These are phyloP conservation scores for Penicillium sumatraense DNA, from an alignment of 2,329 filamentous ascomycete species.

Conservation along the genomic window DNA sequence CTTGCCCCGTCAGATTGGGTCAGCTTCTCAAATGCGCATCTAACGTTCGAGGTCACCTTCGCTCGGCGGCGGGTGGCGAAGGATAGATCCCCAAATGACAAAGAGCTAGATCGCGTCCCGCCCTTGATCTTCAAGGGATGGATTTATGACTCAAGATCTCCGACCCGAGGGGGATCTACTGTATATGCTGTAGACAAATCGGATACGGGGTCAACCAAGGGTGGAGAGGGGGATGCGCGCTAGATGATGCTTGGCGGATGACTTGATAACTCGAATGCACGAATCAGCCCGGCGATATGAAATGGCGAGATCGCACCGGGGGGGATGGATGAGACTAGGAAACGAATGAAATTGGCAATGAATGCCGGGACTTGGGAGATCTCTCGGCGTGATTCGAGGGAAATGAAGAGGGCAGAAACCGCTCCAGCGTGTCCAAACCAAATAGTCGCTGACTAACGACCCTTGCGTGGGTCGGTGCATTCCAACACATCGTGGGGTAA, in stretches of 20 bases:
- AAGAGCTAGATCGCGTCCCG: background rate
- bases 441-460: background rate
- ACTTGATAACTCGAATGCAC: background rate
- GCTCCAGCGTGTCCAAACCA: slow-evolving; percentile 4
- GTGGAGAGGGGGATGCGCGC: slow-evolving; percentile 8
- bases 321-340: background rate
- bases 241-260: slow-evolving; percentile 11
- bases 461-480: background rate
- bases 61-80: background rate
- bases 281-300: background rate
- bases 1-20: background rate
- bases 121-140: background rate
- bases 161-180: slow-evolving; percentile 3
- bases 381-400: background rate
- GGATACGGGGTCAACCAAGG: background rate
- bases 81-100: background rate
- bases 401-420: background rate
- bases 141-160: background rate
- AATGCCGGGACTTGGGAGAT: slow-evolving; percentile 23
- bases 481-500: background rate
- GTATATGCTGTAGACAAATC: slow-evolving; percentile 10
- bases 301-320: background rate
- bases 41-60: background rate
- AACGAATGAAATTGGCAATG: slow-evolving; percentile 36
- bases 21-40: background rate